A percentile compares a stretch with the other conserved stretches of the same genome.
phyloP scores from a whole-genome alignment of 1,284 basidiomycete genomes.

The Boletus calvinii region DNA sequence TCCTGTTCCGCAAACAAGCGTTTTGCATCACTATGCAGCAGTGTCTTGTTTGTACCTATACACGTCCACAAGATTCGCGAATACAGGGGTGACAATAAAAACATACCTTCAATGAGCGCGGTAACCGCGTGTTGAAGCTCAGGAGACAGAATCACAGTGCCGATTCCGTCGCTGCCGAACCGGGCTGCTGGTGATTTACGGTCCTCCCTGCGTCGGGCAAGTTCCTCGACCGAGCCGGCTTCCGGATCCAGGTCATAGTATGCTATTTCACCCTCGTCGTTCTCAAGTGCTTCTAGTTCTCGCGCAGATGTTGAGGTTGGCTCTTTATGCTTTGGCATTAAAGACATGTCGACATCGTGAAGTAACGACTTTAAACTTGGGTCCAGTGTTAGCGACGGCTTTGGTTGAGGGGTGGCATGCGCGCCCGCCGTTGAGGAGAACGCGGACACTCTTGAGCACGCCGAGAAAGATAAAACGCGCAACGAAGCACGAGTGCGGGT shows the following conservation, averaged over 20 bases:
- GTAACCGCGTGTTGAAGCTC: conserved; percentile 65
- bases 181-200: conserved; percentile 79
- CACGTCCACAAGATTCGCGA: conserved; percentile 6
- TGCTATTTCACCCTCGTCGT: conserved; percentile 29
- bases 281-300: conserved; percentile 55
- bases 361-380: conserved; percentile 59
- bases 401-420: conserved; percentile 33
- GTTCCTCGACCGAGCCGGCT: conserved; percentile 29
- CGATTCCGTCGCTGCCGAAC: conserved; percentile 73
- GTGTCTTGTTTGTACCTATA: conserved; percentile 61
- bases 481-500: conserved; percentile 21
- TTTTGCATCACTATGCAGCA: conserved; percentile 66
- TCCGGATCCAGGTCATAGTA: conserved; percentile 28
- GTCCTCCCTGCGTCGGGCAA: conserved; percentile 39
- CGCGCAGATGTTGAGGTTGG: conserved; percentile 29
- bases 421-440: conserved; percentile 24
- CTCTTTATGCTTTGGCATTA: conserved; percentile 42
- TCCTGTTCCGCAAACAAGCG: conserved; percentile 56
- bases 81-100: conserved; percentile 1
- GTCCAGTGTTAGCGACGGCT: conserved; percentile 59
- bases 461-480: conserved; percentile 24
- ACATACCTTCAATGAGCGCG: conserved; percentile 57
- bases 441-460: conserved; percentile 15
- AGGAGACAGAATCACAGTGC: conserved; percentile 65
- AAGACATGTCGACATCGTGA: conserved; percentile 63